Conservation (phyloP, 2,329 filamentous ascomycete genomes). For the Nigrograna mackinnonii region DNA sequence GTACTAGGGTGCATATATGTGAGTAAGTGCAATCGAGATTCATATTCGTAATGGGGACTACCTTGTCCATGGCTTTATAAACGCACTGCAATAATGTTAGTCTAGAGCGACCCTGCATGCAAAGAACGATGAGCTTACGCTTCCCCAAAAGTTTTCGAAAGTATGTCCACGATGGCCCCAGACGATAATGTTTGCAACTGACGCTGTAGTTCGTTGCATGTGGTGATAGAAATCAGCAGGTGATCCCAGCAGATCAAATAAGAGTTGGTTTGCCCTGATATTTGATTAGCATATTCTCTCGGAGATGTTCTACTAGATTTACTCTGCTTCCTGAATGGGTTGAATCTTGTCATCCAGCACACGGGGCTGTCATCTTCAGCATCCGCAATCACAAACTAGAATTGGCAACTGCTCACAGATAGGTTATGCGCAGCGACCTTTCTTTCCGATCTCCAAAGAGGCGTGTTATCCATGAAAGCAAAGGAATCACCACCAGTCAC, state of each 20-base stretch:
- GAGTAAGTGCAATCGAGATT: too few species aligned
- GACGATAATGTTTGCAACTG: conserved; percentile 10
- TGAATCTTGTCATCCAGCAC: conserved; percentile 12
- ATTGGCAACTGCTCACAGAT: too few species aligned
- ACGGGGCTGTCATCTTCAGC: conserved; percentile 9
- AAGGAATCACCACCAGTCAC: conserved; percentile 6
- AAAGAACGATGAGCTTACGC: conserved; percentile 7
- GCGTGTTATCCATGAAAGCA: conserved; percentile 8
- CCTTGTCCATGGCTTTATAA: conserved; percentile 2
- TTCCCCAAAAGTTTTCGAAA: conserved; percentile 13
- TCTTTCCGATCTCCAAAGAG: conserved; percentile 12
- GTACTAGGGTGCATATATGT: too few species aligned
- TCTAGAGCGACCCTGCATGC: too few species aligned
- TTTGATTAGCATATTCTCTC: too few species aligned
- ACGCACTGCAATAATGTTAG: conserved; percentile 9
- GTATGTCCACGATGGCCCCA: conserved; percentile 13
- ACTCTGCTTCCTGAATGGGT: conserved; percentile 17
- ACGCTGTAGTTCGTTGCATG: conserved; percentile 10
- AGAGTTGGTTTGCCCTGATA: conserved; percentile 11
- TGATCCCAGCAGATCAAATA: conserved; percentile 12
- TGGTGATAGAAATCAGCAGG: conserved; percentile 12
- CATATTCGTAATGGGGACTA: too few species aligned
- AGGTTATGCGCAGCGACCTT: conserved; percentile 15
- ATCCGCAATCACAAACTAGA: too few species aligned
- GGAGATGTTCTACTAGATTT: conserved; percentile 1